Conservation (phyloP, 305 asterid species). For the Plantago rigida region DNA sequence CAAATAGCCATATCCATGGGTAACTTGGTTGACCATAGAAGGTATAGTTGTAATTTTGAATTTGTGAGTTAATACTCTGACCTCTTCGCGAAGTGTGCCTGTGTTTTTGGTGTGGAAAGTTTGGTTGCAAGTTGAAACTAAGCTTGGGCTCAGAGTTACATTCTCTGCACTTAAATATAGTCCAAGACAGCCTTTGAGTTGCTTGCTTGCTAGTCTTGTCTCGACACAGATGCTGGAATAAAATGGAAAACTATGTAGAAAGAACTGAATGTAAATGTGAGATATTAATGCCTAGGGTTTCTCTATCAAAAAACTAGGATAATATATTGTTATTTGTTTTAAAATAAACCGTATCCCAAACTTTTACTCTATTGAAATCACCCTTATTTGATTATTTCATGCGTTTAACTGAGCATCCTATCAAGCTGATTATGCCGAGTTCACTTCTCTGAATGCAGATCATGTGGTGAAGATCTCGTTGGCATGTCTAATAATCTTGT, state of each 20-base stretch:
- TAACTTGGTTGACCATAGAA: no score
- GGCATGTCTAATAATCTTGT: conserved; percentile 77
- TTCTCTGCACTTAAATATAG: no score
- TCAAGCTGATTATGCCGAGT: conserved; percentile 26
- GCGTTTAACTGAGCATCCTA: conserved; percentile 9
- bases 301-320: neutral
- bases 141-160: no score
- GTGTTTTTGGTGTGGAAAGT: no score
- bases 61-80: no score
- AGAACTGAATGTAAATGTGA: conserved; percentile 18
- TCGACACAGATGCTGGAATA: neutral
- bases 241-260: conserved; percentile 11
- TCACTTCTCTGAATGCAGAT: conserved; percentile 58
- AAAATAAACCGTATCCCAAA: conserved; percentile 17
- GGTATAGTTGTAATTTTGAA: no score
- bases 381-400: conserved; percentile 4
- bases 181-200: no score
- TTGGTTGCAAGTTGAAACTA: no score
- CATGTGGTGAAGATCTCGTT: conserved; percentile 91
- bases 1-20: no score
- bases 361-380: conserved; percentile 5
- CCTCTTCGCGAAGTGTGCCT: no score
- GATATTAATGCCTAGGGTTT: neutral
- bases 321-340: conserved; percentile 11
- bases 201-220: no score